A percentile compares a stretch with the other conserved stretches of the same genome.
These are phyloP conservation scores for Forsythia viridissima DNA, from an alignment of 257 asterid species.

Conservation along the genomic window DNA sequence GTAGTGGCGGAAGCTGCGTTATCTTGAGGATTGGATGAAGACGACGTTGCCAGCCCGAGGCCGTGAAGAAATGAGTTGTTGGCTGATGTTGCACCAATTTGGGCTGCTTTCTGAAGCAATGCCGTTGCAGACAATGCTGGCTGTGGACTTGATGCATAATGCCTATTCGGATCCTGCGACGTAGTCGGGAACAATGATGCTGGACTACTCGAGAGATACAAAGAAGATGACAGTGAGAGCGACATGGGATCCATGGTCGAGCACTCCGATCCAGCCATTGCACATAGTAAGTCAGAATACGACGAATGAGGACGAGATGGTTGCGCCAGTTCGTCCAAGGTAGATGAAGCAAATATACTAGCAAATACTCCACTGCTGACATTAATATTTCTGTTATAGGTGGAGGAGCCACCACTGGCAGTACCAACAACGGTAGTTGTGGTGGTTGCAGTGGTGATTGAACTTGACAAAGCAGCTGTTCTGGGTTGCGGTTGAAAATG, in stretches of 20 bases:
- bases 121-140: conserved; percentile 88
- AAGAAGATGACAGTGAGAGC: conserved; percentile 61
- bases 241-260: conserved; percentile 55
- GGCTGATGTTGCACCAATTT: conserved; percentile 68
- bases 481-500: conserved; percentile 39
- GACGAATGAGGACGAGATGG: conserved; percentile 30
- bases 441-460: conserved; percentile 18
- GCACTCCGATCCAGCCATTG: conserved; percentile 37
- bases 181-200: conserved; percentile 48
- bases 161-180: conserved; percentile 31
- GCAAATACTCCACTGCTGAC: conserved; percentile 35
- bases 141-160: conserved; percentile 36
- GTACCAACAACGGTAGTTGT: conserved; percentile 5
- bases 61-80: conserved; percentile 70
- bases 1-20: conserved; percentile 18
- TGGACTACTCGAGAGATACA: conserved; percentile 38
- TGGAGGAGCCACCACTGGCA: conserved; percentile 28
- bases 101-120: conserved; percentile 87
- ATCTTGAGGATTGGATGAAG: conserved; percentile 32
- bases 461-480: conserved; percentile 8
- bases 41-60: conserved; percentile 52
- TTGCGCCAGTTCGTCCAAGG: conserved; percentile 36
- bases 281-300: conserved; percentile 39
- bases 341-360: conserved; percentile 35
- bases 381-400: conserved; percentile 34